Base-by-base conservation (phyloP, 2,329 filamentous ascomycete genomes). In the Fusarium praegraminearum region DNA sequence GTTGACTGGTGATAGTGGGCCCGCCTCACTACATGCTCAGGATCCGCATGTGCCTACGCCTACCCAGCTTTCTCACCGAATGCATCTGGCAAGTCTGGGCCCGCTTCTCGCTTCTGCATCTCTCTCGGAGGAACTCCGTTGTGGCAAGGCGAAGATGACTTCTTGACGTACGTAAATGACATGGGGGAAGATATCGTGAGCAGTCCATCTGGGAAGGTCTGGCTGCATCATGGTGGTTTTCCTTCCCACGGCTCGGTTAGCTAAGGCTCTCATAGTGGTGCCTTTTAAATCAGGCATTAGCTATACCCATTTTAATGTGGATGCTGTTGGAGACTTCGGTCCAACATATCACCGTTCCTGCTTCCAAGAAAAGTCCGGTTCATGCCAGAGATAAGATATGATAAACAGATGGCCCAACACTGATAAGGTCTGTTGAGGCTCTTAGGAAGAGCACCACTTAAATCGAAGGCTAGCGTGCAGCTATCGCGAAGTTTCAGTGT, bases 71-170 rank as follows among this genome's bases (percentile, higher is more conserved):
- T 38, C 57, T 56, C 45, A 30, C 41, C 18, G 43, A 41, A 20
- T 28, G 41, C 36, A 43, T 55, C 20, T 40, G 28, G 28, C 28
- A 30, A 30, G 28, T 30, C 28, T 41, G 51, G 45, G 41, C 36
- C 46, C 65, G 43, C 50, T 53, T 51, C 35, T 51, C 56, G 41
- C 46, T 53, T 51, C 26, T 40, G 53, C 45, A 35, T 41, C 24
- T 24, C 50, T 69, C 50, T 69, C 67, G 67, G 63, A 24, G 59
- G 53, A 65, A 69, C 46, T 71, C 67, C 64, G 55, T 44, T 44
- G 63, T 71, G 64, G 55, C 55, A 24, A 57, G 53, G 45, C 30
- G 28, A 50, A 45, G 47, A 47, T 28, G 22, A 43, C 47, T 38
- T 61, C 57, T 46, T 55, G 28, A 40, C 30, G 20, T 52, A 52